Percentiles rank a stretch among this genome's conserved stretches.
Conservation (phyloP, 176 grass and related monocot species). For the Eleusine coracana region DNA sequence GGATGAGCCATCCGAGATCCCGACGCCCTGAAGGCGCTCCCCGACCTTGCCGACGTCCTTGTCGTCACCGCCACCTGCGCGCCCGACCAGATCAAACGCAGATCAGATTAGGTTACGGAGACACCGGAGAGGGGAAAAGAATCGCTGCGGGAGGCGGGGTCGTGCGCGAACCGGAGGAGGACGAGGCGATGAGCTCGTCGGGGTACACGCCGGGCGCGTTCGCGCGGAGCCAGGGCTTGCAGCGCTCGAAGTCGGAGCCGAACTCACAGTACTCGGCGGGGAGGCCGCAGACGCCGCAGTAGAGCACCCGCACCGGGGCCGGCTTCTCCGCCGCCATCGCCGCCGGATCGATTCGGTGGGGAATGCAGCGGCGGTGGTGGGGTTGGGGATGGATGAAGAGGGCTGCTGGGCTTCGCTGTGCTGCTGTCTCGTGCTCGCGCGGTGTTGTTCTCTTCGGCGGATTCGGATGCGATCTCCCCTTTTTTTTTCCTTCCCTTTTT, state of each 20-base stretch:
- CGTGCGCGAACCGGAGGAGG: constrained; percentile 46
- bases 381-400: not conserved
- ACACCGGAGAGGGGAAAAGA: not conserved
- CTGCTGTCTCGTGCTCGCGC: not conserved
- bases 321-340: constrained; percentile 70
- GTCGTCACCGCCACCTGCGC: constrained; percentile 49
- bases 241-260: constrained; percentile 96
- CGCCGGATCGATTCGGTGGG: constrained; percentile 1
- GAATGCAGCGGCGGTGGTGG: not conserved
- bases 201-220: constrained; percentile 88
- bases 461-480: not conserved
- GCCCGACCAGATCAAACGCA: constrained; percentile 20
- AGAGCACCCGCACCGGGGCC: constrained; percentile 75
- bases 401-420: not conserved
- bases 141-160: not conserved
- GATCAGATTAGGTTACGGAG: not conserved
- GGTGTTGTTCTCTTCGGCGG: not conserved
- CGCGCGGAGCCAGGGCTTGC: constrained; percentile 93
- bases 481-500: not conserved
- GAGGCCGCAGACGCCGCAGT: constrained; percentile 87
- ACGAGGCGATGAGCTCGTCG: constrained; percentile 59
- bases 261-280: constrained; percentile 99
- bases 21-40: constrained; percentile 67
- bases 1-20: constrained; percentile 65
- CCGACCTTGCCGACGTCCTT: constrained; percentile 78